Percentiles rank a stretch among this genome's conserved stretches.
Conservation (phyloP, 345 rosid species). For the Rhizophora mangle region DNA sequence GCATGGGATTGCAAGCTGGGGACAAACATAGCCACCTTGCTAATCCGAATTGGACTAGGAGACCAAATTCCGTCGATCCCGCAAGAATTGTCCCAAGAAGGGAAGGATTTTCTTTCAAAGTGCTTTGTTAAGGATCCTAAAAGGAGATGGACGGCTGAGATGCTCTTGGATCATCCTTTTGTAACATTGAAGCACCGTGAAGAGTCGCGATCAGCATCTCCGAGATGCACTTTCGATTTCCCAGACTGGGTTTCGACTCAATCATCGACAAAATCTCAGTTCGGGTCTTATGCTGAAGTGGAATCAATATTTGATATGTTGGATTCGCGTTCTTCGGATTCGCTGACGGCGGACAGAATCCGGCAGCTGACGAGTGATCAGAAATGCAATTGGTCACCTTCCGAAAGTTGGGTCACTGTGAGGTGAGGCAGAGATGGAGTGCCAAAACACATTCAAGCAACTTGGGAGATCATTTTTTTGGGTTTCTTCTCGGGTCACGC, state of each 20-base stretch:
- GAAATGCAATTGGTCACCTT: slow-evolving; percentile 11
- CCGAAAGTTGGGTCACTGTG: slow-evolving; percentile 16
- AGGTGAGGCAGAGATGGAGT: slow-evolving; percentile 10
- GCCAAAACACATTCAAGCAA: background rate
- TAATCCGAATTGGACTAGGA: slow-evolving; percentile 19
- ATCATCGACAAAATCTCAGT: slow-evolving; percentile 11
- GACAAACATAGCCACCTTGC: slow-evolving; percentile 8
- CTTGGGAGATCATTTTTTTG: background rate
- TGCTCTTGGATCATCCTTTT: slow-evolving; percentile 35
- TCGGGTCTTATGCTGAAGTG: background rate
- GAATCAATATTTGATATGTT: slow-evolving; percentile 1
- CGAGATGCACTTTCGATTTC: slow-evolving; percentile 23
- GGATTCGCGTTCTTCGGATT: background rate
- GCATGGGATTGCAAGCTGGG: slow-evolving; percentile 23
- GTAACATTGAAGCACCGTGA: slow-evolving; percentile 7
- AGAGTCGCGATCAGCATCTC: slow-evolving; percentile 1
- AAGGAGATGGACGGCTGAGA: slow-evolving; percentile 35
- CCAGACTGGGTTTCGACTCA: slow-evolving; percentile 15
- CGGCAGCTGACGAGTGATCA: slow-evolving; percentile 10
- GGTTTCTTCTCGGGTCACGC: background rate
- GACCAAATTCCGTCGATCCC: slow-evolving; percentile 30
- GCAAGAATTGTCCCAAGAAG: slow-evolving; percentile 19
- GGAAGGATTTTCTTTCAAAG: slow-evolving; percentile 34
- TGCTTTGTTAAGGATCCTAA: slow-evolving; percentile 30
- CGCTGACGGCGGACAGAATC: slow-evolving; percentile 21